Percentiles rank a stretch among this genome's conserved stretches.
Evolutionary conservation across 1,284 basidiomycete genomes (phyloP).

Genomic region (Vanrija sp.): DNA sequence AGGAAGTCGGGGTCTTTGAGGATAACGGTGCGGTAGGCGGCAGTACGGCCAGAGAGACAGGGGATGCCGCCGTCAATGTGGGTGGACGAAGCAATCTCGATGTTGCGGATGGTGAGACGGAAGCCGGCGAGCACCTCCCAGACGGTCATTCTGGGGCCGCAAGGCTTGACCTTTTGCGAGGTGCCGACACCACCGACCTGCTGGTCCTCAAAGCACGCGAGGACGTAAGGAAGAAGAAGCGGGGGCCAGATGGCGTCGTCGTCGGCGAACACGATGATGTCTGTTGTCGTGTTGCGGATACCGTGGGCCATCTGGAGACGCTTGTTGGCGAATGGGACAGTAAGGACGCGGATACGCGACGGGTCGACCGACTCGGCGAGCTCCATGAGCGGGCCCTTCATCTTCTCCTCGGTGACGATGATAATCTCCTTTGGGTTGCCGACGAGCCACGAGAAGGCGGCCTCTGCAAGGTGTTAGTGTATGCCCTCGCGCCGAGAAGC

Average conservation of each 20-base stretch:
- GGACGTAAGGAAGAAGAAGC: conserved; percentile 73
- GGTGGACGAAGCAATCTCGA: conserved; percentile 80
- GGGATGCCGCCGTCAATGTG: conserved; percentile 90
- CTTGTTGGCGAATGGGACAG: conserved; percentile 88
- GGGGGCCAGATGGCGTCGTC: conserved; percentile 94
- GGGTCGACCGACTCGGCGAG: conserved; percentile 82
- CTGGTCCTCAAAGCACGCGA: conserved; percentile 91
- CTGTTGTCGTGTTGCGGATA: conserved; percentile 79
- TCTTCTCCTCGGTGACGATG: conserved; percentile 89
- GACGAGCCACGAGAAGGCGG: conserved; percentile 81
- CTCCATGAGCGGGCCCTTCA: conserved; percentile 77
- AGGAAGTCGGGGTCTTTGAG: conserved; percentile 89
- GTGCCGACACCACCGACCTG: conserved; percentile 87
- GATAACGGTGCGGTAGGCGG: conserved; percentile 86
- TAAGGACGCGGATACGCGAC: conserved; percentile 73
- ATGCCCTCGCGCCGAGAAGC: neutral
- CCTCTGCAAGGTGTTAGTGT: conserved; percentile 54
- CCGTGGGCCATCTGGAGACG: conserved; percentile 88
- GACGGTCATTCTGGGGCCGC: conserved; percentile 73
- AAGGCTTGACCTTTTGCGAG: conserved; percentile 78
- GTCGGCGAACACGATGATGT: conserved; percentile 93
- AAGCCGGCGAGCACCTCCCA: conserved; percentile 93
- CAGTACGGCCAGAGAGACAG: conserved; percentile 85
- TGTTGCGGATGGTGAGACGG: conserved; percentile 83
- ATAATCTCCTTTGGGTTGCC: conserved; percentile 87